These are phyloP conservation scores for Mycena epipterygia DNA, from an alignment of 768 basidiomycete species.

Conservation along the genomic window DNA sequence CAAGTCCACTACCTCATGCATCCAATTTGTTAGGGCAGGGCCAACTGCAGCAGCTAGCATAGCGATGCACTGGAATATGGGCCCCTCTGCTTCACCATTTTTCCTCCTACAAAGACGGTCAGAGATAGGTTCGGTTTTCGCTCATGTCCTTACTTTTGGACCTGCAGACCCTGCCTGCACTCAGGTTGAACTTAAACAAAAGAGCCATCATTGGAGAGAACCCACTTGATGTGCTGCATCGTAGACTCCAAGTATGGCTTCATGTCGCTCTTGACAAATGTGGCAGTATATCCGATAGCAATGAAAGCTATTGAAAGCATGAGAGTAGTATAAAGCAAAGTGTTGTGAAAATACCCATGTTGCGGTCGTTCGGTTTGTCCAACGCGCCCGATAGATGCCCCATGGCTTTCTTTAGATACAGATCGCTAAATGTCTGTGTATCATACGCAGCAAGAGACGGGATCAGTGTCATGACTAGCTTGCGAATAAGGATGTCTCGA, in stretches of 20 bases:
- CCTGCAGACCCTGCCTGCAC: slow-evolving; percentile 75
- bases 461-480: slow-evolving; percentile 96
- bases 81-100: slow-evolving; percentile 93
- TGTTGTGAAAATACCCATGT: slow-evolving; percentile 67
- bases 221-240: slow-evolving; percentile 83
- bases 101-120: slow-evolving; percentile 67
- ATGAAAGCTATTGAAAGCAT: slow-evolving; percentile 79
- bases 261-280: slow-evolving; percentile 94
- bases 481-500: slow-evolving; percentile 88
- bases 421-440: slow-evolving; percentile 90
- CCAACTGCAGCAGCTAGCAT: slow-evolving; percentile 97
- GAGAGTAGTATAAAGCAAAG: slow-evolving; percentile 29
- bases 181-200: background rate
- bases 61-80: slow-evolving; percentile 97
- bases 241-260: slow-evolving; percentile 94
- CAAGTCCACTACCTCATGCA: slow-evolving; percentile 96
- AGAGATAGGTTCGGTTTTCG: background rate
- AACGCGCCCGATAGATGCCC: slow-evolving; percentile 89
- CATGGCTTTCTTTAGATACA: slow-evolving; percentile 96
- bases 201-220: background rate
- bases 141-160: slow-evolving; percentile 73
- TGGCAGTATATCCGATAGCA: slow-evolving; percentile 95
- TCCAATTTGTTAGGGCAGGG: slow-evolving; percentile 92
- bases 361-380: slow-evolving; percentile 89
- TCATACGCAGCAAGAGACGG: slow-evolving; percentile 96